Percentiles rank a stretch among this genome's conserved stretches.
Conservation (phyloP, 2,329 filamentous ascomycete genomes). For the Verticillium longisporum region DNA sequence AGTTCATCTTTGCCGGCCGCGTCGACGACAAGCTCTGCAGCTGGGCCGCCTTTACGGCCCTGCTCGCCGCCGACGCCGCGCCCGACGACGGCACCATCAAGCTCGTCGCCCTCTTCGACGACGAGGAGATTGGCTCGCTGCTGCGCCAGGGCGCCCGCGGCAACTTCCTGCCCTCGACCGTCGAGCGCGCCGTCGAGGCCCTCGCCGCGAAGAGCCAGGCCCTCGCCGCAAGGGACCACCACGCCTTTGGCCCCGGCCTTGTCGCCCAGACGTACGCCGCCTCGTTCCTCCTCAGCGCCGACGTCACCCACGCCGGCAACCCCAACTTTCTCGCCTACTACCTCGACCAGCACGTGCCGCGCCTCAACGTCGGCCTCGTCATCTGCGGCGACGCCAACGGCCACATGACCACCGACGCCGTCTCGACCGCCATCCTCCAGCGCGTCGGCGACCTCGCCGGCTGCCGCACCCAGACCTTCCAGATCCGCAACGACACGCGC, state of each 20-base stretch:
- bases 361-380: conserved; percentile 80
- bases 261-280: conserved; percentile 81
- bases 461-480: conserved; percentile 75
- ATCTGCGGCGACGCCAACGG: conserved; percentile 81
- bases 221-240: conserved; percentile 12
- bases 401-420: conserved; percentile 91
- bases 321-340: conserved; percentile 87
- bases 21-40: conserved; percentile 98
- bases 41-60: conserved; percentile 79
- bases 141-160: conserved; percentile 83
- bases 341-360: conserved; percentile 76
- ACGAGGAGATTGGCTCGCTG: conserved; percentile 91
- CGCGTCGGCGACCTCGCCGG: conserved; percentile 69
- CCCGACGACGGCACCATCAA: conserved; percentile 67
- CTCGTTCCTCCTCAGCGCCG: conserved; percentile 85
- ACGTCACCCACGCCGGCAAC: conserved; percentile 91
- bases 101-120: conserved; percentile 89
- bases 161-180: conserved; percentile 76
- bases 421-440: conserved; percentile 74
- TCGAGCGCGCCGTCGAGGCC: conserved; percentile 75
- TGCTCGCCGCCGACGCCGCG: conserved; percentile 59
- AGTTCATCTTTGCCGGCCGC: conserved; percentile 90
- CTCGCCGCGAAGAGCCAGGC: conserved; percentile 36
- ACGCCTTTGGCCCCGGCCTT: conserved; percentile 41
- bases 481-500: conserved; percentile 87